Percentiles rank a stretch among this genome's conserved stretches.
Evolutionary conservation across 2,329 filamentous ascomycete genomes (phyloP).

Genomic region (Metarhizium brunneum): DNA sequence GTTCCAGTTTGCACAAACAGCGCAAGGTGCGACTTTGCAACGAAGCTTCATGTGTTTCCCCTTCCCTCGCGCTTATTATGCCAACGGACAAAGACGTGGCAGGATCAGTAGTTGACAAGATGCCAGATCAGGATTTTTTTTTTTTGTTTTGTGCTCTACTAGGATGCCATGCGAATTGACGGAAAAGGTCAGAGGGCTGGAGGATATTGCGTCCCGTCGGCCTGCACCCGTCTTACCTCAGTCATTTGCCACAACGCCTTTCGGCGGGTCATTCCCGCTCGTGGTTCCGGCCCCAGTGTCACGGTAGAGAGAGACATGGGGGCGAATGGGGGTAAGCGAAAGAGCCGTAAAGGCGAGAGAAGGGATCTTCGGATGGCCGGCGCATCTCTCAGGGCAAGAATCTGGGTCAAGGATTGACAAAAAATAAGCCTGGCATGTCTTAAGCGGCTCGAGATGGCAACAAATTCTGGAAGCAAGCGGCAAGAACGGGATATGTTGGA

Average conservation of each 20-base stretch:
- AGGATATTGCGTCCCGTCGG: neutral
- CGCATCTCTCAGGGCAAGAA: neutral
- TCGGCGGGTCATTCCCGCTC: constrained; percentile 4
- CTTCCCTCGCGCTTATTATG: constrained; percentile 15
- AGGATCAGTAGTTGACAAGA: neutral
- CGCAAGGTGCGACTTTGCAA: constrained; percentile 1
- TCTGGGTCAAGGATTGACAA: neutral
- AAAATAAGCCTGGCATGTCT: neutral
- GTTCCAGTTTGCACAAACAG: constrained; percentile 4
- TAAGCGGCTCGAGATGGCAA: neutral
- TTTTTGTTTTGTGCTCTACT: no score
- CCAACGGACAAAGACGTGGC: constrained; percentile 1
- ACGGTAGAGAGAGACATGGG: neutral
- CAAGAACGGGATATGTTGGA: neutral
- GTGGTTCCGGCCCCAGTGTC: neutral
- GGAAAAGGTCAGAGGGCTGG: neutral
- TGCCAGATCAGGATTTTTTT: no score
- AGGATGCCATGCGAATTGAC: neutral
- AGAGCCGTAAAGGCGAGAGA: neutral
- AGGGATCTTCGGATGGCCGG: neutral
- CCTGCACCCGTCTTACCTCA: neutral
- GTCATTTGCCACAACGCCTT: constrained; percentile 3
- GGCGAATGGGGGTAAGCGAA: neutral
- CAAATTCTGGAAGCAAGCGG: neutral
- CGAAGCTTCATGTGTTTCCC: constrained; percentile 18